These are phyloP conservation scores for Nephelium lappaceum DNA, from an alignment of 345 rosid species.

Conservation along the genomic window DNA sequence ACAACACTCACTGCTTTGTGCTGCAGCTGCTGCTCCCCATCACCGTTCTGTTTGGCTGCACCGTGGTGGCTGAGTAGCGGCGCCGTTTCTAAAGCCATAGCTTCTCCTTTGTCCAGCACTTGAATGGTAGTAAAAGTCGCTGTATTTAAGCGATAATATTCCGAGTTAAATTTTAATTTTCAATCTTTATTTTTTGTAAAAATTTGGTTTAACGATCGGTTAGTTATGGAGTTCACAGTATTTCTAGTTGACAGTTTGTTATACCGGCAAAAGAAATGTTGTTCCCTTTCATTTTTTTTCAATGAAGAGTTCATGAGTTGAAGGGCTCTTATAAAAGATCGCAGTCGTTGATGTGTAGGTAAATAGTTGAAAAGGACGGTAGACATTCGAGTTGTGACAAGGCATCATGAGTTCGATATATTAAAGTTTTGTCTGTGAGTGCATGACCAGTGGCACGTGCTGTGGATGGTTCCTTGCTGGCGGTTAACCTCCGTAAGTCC, in stretches of 20 bases:
- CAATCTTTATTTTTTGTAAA: too few relatives aligned
- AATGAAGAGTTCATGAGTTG: too few relatives aligned
- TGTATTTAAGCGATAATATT: not conserved
- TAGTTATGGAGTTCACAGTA: not conserved
- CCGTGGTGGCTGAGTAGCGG: slow-evolving; percentile 33
- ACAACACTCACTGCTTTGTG: slow-evolving; percentile 3
- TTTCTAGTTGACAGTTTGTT: not conserved
- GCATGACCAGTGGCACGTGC: too few relatives aligned
- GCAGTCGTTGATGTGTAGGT: not conserved
- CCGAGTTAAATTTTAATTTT: too few relatives aligned
- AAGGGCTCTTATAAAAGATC: not conserved
- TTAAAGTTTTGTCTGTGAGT: too few relatives aligned
- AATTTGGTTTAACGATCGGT: not conserved
- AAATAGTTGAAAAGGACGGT: not conserved
- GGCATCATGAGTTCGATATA: too few relatives aligned
- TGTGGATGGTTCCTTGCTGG: too few relatives aligned
- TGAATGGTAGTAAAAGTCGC: not conserved
- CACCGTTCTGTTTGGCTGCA: not conserved
- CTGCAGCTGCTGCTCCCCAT: not conserved
- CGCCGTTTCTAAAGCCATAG: slow-evolving; percentile 39
- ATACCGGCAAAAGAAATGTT: not conserved
- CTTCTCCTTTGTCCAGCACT: not conserved
- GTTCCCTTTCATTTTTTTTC: not conserved
- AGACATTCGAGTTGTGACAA: too few relatives aligned
- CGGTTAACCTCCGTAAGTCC: too few relatives aligned